Evolutionary conservation across 2,329 filamentous ascomycete species (phyloP).

Genomic region (Cladophialophora psammophila): DNA sequence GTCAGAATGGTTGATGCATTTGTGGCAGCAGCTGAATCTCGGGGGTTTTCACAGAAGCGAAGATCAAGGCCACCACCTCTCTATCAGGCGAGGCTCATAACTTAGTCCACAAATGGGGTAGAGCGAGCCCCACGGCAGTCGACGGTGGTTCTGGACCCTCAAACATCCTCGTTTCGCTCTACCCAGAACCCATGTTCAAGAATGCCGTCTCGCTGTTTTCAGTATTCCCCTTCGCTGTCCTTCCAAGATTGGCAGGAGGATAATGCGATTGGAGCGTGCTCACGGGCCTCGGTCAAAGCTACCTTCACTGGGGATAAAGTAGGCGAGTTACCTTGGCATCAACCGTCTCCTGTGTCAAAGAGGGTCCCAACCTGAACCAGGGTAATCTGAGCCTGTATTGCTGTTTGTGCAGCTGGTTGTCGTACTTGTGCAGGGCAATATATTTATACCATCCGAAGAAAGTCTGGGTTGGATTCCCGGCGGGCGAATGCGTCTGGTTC

Average conservation of each 20-base stretch:
- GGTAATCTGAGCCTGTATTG: too few species aligned
- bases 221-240: not conserved
- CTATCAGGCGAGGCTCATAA: not conserved
- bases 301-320: too few species aligned
- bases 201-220: not conserved
- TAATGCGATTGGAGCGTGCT: not conserved
- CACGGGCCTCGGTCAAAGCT: not conserved
- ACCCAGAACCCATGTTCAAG: not conserved
- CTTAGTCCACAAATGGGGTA: not conserved
- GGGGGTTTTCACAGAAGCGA: not conserved
- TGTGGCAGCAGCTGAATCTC: not conserved
- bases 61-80: not conserved
- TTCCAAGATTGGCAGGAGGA: not conserved
- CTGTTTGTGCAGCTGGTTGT: too few species aligned
- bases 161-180: not conserved
- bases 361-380: too few species aligned
- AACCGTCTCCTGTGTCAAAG: too few species aligned
- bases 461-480: too few species aligned
- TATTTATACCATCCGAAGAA: too few species aligned
- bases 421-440: too few species aligned
- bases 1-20: not conserved
- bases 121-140: not conserved
- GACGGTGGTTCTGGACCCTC: not conserved
- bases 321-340: too few species aligned
- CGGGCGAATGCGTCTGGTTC: too few species aligned